Conservation (phyloP, 1,284 basidiomycete species). For the Trametes versicolor region DNA sequence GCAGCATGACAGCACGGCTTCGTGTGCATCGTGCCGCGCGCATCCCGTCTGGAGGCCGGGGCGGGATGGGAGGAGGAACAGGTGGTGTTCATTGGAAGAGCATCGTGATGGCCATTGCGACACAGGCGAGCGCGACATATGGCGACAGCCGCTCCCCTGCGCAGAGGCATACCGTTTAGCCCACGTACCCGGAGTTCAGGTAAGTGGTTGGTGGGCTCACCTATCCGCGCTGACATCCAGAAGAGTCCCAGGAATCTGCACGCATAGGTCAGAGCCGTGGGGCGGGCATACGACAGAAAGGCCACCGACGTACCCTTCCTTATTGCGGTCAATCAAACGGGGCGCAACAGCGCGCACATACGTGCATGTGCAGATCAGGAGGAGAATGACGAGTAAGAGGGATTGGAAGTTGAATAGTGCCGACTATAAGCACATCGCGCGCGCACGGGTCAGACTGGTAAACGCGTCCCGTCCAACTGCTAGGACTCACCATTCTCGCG, state of each 20-base stretch:
- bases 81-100: slow-evolving; percentile 42
- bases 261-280: not conserved
- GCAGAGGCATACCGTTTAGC: not conserved
- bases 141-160: slow-evolving; percentile 73
- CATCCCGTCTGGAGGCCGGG: too few species aligned
- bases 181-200: not conserved
- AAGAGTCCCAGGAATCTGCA: slow-evolving; percentile 88
- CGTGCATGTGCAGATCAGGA: slow-evolving; percentile 97
- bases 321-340: slow-evolving; percentile 91
- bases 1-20: not conserved
- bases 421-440: slow-evolving; percentile 76
- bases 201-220: slow-evolving; percentile 53
- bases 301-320: slow-evolving; percentile 86
- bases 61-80: not conserved
- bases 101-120: slow-evolving; percentile 54
- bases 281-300: slow-evolving; percentile 8
- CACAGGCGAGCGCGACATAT: slow-evolving; percentile 73
- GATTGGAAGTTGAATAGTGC: slow-evolving; percentile 99
- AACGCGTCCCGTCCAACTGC: not conserved
- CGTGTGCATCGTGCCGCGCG: not conserved
- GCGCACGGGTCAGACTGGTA: not conserved
- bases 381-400: slow-evolving; percentile 90
- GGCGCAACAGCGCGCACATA: slow-evolving; percentile 93
- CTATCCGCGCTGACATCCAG: slow-evolving; percentile 94
- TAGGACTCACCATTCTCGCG: slow-evolving; percentile 4